phyloP scores from a whole-genome alignment of 176 grass and related monocot species.

The Rhynchospora pubera region DNA sequence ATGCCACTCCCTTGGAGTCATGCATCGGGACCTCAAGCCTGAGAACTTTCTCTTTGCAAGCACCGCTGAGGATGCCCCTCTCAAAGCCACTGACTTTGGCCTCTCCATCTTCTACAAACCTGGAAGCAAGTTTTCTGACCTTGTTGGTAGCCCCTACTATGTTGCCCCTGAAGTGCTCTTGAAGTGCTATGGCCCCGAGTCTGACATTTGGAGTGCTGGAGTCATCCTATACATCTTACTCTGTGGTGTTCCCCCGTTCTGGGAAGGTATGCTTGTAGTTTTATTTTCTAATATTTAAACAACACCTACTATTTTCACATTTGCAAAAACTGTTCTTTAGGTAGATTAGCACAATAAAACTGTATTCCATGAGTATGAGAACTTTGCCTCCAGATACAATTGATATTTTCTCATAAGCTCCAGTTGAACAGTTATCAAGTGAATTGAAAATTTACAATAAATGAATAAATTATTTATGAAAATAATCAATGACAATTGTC shows the following conservation, averaged over 20 bases:
- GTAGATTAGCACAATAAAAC: background rate
- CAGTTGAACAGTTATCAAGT: background rate
- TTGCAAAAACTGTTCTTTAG: background rate
- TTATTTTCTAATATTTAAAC: slow-evolving; percentile 5
- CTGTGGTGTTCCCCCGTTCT: slow-evolving; percentile 93
- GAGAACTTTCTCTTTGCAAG: slow-evolving; percentile 95
- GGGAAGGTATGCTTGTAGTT: slow-evolving; percentile 55
- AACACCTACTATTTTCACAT: background rate
- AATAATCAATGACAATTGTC: background rate
- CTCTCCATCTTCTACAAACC: slow-evolving; percentile 92
- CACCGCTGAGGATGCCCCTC: slow-evolving; percentile 58
- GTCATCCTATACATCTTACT: slow-evolving; percentile 97
- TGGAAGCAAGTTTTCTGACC: slow-evolving; percentile 73
- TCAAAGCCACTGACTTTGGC: slow-evolving; percentile 96
- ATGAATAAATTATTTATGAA: background rate
- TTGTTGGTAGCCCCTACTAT: slow-evolving; percentile 99
- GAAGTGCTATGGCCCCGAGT: slow-evolving; percentile 89
- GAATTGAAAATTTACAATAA: background rate
- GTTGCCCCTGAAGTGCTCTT: slow-evolving; percentile 91
- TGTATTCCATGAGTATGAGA: background rate
- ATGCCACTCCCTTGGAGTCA: slow-evolving; percentile 90
- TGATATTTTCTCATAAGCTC: slow-evolving; percentile 6
- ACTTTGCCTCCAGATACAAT: slow-evolving; percentile 20
- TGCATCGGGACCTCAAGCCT: slow-evolving; percentile 92
- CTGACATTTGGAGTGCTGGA: slow-evolving; percentile 98